phyloP scores from a whole-genome alignment of 352 stramenopile species.

The Phytophthora cactorum region DNA sequence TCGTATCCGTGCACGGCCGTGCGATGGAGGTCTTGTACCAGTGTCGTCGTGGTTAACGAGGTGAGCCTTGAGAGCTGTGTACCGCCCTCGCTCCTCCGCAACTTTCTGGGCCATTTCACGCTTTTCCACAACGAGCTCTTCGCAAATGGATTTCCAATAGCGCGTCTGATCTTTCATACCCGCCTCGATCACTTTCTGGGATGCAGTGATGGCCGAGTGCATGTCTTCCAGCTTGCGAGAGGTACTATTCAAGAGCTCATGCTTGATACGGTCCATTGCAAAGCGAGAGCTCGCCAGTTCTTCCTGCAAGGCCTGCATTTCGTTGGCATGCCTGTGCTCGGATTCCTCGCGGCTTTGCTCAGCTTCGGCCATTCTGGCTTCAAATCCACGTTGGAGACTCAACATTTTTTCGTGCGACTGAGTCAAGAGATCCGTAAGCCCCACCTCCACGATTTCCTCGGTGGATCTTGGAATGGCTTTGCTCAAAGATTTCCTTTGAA shows the following conservation, averaged over 20 bases:
- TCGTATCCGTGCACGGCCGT: not conserved
- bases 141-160: constrained; percentile 56
- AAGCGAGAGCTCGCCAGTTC: constrained; percentile 33
- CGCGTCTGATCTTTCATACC: constrained; percentile 42
- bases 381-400: constrained; percentile 24
- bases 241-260: constrained; percentile 36
- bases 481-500: constrained; percentile 5
- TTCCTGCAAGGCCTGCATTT: constrained; percentile 26
- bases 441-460: constrained; percentile 47
- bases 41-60: constrained; percentile 33
- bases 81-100: constrained; percentile 52
- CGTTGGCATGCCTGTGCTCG: constrained; percentile 15
- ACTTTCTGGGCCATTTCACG: constrained; percentile 48
- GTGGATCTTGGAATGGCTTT: not conserved
- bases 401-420: constrained; percentile 46
- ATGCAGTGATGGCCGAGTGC: constrained; percentile 29
- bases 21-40: not conserved
- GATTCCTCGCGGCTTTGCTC: constrained; percentile 22
- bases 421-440: constrained; percentile 44
- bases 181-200: constrained; percentile 38
- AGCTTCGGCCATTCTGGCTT: constrained; percentile 23
- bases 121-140: constrained; percentile 54
- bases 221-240: constrained; percentile 35
- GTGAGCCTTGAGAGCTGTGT: constrained; percentile 48
- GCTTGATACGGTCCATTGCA: constrained; percentile 32